Evolutionary conservation across 306 rosid genomes (phyloP).

Genomic region (Vicia faba): DNA sequence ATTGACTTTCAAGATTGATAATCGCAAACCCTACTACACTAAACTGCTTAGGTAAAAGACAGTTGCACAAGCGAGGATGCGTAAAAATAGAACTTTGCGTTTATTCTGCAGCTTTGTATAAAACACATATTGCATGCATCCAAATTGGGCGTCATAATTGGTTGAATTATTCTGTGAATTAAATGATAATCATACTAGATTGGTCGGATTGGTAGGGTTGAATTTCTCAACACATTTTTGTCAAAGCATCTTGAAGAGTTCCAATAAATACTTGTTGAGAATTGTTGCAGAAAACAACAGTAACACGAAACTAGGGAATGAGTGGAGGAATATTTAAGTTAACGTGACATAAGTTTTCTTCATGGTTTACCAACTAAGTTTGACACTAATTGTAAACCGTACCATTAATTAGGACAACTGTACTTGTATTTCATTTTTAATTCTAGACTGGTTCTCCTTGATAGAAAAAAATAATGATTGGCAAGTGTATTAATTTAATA

Average conservation of each 20-base stretch:
- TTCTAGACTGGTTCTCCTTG: too few species aligned
- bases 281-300: slow-evolving; percentile 16
- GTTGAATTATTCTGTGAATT: background rate
- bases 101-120: background rate
- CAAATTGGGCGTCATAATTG: background rate
- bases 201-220: slow-evolving; percentile 43
- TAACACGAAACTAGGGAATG: slow-evolving; percentile 32
- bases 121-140: background rate
- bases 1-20: background rate
- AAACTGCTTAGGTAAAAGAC: background rate
- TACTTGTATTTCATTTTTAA: too few species aligned
- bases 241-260: slow-evolving; percentile 48
- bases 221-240: slow-evolving; percentile 43
- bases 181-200: background rate
- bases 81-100: background rate
- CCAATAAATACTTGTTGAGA: slow-evolving; percentile 41
- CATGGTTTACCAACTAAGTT: slow-evolving; percentile 20
- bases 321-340: slow-evolving; percentile 25
- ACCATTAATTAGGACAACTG: background rate
- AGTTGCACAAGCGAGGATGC: background rate
- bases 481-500: too few species aligned
- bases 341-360: background rate
- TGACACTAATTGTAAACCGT: background rate
- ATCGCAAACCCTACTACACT: background rate
- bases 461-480: too few species aligned